Percentiles rank a stretch among this genome's conserved stretches.
Evolutionary conservation across 2,329 filamentous ascomycete species (phyloP).

Genomic region (Ascomycota sp.): DNA sequence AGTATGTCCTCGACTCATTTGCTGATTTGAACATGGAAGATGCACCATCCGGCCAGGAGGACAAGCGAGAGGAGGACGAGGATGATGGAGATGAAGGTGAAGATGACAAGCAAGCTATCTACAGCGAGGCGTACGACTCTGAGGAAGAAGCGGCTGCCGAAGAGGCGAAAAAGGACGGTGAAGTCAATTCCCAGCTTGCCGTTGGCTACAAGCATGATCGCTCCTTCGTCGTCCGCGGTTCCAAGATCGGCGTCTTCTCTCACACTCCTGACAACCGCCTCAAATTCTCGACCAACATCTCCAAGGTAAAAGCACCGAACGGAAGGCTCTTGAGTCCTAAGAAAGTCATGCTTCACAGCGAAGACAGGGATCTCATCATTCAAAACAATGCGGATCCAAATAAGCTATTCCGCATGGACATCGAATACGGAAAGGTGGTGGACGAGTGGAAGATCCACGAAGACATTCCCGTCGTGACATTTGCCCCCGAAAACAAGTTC

Average conservation of each 20-base stretch:
- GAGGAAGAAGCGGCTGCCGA: constrained; percentile 55
- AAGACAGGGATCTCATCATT: constrained; percentile 75
- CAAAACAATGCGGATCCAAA: constrained; percentile 72
- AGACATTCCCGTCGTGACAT: constrained; percentile 78
- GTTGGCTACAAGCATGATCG: constrained; percentile 95
- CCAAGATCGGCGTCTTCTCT: constrained; percentile 98
- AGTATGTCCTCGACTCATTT: constrained; percentile 91
- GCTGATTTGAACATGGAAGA: constrained; percentile 89
- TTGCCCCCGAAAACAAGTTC: constrained; percentile 94
- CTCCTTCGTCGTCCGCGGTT: constrained; percentile 89
- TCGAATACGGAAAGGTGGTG: constrained; percentile 93
- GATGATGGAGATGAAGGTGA: constrained; percentile 40
- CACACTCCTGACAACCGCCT: constrained; percentile 83
- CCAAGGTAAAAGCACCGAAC: constrained; percentile 74
- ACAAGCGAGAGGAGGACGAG: constrained; percentile 32
- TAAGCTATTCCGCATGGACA: constrained; percentile 88
- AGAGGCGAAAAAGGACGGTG: constrained; percentile 53
- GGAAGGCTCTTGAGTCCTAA: constrained; percentile 82
- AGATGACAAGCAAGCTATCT: constrained; percentile 43
- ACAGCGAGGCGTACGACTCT: constrained; percentile 46
- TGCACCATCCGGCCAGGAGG: constrained; percentile 24
- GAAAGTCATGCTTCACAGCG: constrained; percentile 90
- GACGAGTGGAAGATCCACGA: constrained; percentile 98
- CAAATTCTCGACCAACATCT: constrained; percentile 93
- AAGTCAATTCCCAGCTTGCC: constrained; percentile 81